A percentile compares a stretch with the other conserved stretches of the same genome.
Conservation (phyloP, 768 basidiomycete species). For the Agaricus bisporus region DNA sequence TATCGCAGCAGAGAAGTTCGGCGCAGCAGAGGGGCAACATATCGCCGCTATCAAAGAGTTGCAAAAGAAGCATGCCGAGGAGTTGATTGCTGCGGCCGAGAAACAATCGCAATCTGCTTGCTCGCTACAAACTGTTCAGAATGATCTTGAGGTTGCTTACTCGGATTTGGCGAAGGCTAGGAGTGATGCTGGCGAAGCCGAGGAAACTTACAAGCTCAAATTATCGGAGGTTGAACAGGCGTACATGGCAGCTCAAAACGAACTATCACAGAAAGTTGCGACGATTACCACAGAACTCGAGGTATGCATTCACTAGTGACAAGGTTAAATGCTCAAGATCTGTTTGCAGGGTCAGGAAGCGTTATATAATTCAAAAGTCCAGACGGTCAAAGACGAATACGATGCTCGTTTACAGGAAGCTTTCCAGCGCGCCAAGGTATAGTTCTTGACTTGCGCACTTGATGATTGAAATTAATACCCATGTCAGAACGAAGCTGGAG, state of each 20-base stretch:
- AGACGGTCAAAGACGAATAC: conserved; percentile 61
- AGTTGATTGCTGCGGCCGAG: conserved; percentile 37
- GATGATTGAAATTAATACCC: neutral
- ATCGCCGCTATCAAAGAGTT: conserved; percentile 33
- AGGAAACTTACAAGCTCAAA: conserved; percentile 39
- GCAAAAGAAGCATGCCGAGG: conserved; percentile 37
- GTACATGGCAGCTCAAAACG: conserved; percentile 42
- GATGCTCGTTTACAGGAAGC: conserved; percentile 55
- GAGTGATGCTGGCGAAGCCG: conserved; percentile 35
- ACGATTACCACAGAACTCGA: conserved; percentile 56
- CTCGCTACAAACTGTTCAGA: conserved; percentile 40
- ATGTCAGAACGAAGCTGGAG: conserved; percentile 64
- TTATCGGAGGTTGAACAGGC: conserved; percentile 48
- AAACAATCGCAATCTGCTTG: conserved; percentile 37
- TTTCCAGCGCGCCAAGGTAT: conserved; percentile 74
- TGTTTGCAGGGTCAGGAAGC: conserved; percentile 56
- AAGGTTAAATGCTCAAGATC: conserved; percentile 7
- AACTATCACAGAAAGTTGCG: conserved; percentile 49
- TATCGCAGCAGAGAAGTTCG: conserved; percentile 39
- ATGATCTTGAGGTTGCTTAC: conserved; percentile 38
- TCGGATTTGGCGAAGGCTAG: conserved; percentile 44
- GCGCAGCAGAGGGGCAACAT: conserved; percentile 43
- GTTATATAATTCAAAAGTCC: conserved; percentile 61
- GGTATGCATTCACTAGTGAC: conserved; percentile 34
- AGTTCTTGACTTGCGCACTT: conserved; percentile 10